phyloP scores from a whole-genome alignment of 2,329 filamentous ascomycete genomes.

The Aspergillus japonicus region DNA sequence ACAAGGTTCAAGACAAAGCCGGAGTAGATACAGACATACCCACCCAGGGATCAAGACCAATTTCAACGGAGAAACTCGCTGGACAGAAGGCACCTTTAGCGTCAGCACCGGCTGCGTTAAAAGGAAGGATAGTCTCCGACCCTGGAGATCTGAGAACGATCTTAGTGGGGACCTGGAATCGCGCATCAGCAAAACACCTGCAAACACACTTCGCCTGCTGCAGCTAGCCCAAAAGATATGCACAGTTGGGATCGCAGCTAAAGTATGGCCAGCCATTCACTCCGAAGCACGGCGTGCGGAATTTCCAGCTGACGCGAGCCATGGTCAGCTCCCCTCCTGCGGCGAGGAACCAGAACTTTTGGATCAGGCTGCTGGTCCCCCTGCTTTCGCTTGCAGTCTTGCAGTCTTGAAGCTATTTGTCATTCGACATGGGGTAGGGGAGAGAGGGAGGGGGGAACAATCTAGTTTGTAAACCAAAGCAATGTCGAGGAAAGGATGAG shows the following conservation, averaged over 20 bases:
- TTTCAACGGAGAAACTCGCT: background rate
- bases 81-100: background rate
- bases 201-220: conserved; percentile 11
- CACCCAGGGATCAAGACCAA: background rate
- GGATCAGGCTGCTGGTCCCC: background rate
- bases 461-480: conserved; percentile 1
- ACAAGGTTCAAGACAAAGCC: background rate
- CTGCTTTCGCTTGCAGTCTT: conserved; percentile 2
- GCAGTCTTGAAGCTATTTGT: conserved; percentile 1
- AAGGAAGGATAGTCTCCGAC: background rate
- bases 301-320: conserved; percentile 17
- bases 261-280: conserved; percentile 20
- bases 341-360: conserved; percentile 7
- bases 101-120: background rate
- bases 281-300: conserved; percentile 11
- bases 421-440: background rate
- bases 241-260: conserved; percentile 22
- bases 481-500: conserved; percentile 8
- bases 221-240: conserved; percentile 15
- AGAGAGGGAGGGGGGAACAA: no score
- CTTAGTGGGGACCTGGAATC: conserved; percentile 23
- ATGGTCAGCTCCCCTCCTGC: conserved; percentile 22
- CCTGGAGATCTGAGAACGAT: conserved; percentile 25
- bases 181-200: conserved; percentile 18
- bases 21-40: background rate